Evolutionary conservation across 257 asterid genomes (phyloP), one percentile per base, ranked within the genome.

Genomic region (Petrea volubilis): DNA sequence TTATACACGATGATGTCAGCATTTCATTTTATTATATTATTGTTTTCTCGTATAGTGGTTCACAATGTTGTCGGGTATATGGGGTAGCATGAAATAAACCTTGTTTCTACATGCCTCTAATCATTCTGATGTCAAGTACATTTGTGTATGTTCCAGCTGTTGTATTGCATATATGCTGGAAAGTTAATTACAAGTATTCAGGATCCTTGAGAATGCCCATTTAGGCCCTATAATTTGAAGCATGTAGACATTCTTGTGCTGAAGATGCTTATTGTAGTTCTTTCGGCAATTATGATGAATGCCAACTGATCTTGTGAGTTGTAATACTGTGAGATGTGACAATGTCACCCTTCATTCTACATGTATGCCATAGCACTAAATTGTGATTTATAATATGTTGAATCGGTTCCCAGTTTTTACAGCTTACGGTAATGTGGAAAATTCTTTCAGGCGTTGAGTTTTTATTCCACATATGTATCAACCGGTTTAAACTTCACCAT

Each of bases 201-300:
- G 28, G 53, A 20, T 65, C 20, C 13, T 47, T n/a, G 44, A 72
- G 25, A 40, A 38, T 59, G 43, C 25, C 43, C 34, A 12, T 2
- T 58, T 56, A 43, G 60, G 66, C 63, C 46, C 36, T 14, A 21
- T n/a, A 24, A 46, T 2, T 46, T 43, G 53, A 31, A 7, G 38
- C 38, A 31, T 31, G 3, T 31, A 31, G 38, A 25, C 40, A 10
- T 18, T 56, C 53, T 59, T 27, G 10, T 25, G 27, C 15, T 20
- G 28, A 60, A 60, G 66, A 8, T 34, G 66, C 51, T 74, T 46
- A 59, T 14, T 59, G 41, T 46, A 33, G 31, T 74, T 59, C 67
- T 52, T 63, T 63, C n/a, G 47, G 33, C 53, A 41, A 28, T 67
- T 63, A 49, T 23, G 20, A 20, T 46, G 51, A 63, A 52, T 53